Conservation (phyloP, 352 stramenopile species). For the Phytophthora meadii region DNA sequence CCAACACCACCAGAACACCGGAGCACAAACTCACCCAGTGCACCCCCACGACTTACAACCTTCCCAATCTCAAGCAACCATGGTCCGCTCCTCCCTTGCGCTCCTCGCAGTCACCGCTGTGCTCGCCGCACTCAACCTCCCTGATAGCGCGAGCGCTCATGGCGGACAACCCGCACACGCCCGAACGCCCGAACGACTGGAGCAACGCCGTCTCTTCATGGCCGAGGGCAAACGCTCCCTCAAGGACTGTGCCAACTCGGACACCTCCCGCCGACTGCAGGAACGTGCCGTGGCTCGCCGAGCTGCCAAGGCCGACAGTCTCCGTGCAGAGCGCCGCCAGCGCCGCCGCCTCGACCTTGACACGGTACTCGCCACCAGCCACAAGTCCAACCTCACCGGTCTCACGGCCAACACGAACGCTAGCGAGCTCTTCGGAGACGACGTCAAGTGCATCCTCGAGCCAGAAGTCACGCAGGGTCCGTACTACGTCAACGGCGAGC, state of each 20-base stretch:
- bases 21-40: background rate
- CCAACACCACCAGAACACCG: background rate
- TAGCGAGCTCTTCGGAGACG: conserved; percentile 27
- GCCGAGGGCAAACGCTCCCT: conserved; percentile 30
- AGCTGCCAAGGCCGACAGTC: conserved; percentile 13
- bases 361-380: conserved; percentile 23
- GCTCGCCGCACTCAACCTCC: background rate
- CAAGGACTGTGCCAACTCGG: conserved; percentile 30
- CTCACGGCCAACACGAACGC: conserved; percentile 16
- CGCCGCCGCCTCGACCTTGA: conserved; percentile 24
- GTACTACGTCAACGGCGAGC: conserved; percentile 37
- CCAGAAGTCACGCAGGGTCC: conserved; percentile 30
- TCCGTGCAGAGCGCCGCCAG: conserved; percentile 20
- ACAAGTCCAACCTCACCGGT: conserved; percentile 29
- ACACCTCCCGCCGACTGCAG: conserved; percentile 18
- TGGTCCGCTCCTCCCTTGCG: conserved; percentile 13
- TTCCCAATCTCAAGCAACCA: background rate
- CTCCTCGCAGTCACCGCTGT: conserved; percentile 5
- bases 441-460: conserved; percentile 35
- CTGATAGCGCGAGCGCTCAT: conserved; percentile 4
- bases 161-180: conserved; percentile 3
- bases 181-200: conserved; percentile 6
- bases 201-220: conserved; percentile 33
- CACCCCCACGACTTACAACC: no score
- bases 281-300: conserved; percentile 20